Conservation (phyloP, 2,329 filamentous ascomycete species). For the Venturia asperata region DNA sequence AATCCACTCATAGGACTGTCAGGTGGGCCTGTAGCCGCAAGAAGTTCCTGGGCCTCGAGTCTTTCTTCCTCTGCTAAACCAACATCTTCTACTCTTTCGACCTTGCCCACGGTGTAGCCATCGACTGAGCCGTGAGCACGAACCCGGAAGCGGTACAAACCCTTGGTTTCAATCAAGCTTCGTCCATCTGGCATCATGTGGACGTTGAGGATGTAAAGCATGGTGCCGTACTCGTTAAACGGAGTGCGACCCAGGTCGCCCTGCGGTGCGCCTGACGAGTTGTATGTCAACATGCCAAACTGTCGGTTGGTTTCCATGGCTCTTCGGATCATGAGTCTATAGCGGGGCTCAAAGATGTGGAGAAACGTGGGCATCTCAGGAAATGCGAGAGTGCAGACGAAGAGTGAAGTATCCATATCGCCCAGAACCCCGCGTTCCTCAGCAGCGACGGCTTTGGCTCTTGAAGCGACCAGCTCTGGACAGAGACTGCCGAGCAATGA, state of each 20-base stretch:
- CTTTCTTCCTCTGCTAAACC: constrained; percentile 71
- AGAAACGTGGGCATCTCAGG: constrained; percentile 77
- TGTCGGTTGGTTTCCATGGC: constrained; percentile 64
- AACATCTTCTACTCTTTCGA: constrained; percentile 76
- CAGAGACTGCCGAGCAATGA: constrained; percentile 63
- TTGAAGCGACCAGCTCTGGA: constrained; percentile 54
- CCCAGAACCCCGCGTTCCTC: constrained; percentile 52
- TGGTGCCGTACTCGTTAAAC: constrained; percentile 70
- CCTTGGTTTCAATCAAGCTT: constrained; percentile 71
- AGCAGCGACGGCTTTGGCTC: constrained; percentile 48
- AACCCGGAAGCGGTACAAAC: constrained; percentile 70
- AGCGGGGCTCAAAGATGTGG: constrained; percentile 88
- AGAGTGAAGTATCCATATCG: constrained; percentile 61
- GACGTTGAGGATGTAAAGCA: constrained; percentile 67
- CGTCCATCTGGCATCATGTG: constrained; percentile 72
- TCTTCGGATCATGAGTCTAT: constrained; percentile 80
- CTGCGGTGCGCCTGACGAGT: constrained; percentile 46
- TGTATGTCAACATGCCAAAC: constrained; percentile 75
- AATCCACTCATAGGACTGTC: constrained; percentile 22
- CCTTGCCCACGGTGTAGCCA: constrained; percentile 69
- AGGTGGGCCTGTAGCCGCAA: constrained; percentile 18
- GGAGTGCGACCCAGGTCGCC: constrained; percentile 45
- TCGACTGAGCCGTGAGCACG: constrained; percentile 58
- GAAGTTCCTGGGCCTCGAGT: constrained; percentile 62
- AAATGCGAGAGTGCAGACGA: constrained; percentile 75